Base-by-base conservation (phyloP, 75 land plant genomes). In the Picea sitchensis region DNA sequence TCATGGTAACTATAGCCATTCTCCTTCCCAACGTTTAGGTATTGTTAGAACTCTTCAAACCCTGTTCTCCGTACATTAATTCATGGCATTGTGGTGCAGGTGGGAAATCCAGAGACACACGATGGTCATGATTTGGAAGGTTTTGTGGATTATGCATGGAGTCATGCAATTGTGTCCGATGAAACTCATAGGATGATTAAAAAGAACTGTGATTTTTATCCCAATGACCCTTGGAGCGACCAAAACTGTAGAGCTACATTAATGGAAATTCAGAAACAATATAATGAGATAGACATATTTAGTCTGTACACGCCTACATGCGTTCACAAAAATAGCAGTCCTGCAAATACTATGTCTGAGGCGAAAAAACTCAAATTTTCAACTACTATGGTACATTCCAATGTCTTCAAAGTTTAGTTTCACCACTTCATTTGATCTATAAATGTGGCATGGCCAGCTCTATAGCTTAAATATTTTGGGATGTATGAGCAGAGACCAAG, bases 81-180 rank as follows among this genome's bases (percentile, higher is more conserved):
- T 51, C 12, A 51, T 9, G 2, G 12, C 11, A 9, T 51, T 51
- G 9, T 51, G 11, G 9, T 80, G 17, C 76, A 89, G 93, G 75
- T 91, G 80, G 93, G 93, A 4, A 91, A 91, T 75, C 91, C 93
- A 14, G 87, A 87, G 79, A 87, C 90, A 62, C 82, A 83, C 18
- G 79, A 85, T 79, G 83, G 71, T 26, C 68, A 87, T 13, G 65
- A 91, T 81, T 61, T 87, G 83, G 75, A 84, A 75, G 65, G 87
- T 79, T 72, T 86, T 80, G 85, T 89, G 80, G 93, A 91, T 73
- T 91, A 89, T 76, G 91, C 89, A 23, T 91, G 93, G 93, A 89
- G 87, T 59, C 93, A 91, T 76, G 93, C 93, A 6, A 80, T 91
- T 84, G 86, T 91, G 14, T 91, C 93, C 0, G 91, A 91, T 58